Percentiles rank a stretch among this genome's conserved stretches.
Evolutionary conservation across 1,284 basidiomycete genomes (phyloP).

Genomic region (Cystobasidium pallidum): DNA sequence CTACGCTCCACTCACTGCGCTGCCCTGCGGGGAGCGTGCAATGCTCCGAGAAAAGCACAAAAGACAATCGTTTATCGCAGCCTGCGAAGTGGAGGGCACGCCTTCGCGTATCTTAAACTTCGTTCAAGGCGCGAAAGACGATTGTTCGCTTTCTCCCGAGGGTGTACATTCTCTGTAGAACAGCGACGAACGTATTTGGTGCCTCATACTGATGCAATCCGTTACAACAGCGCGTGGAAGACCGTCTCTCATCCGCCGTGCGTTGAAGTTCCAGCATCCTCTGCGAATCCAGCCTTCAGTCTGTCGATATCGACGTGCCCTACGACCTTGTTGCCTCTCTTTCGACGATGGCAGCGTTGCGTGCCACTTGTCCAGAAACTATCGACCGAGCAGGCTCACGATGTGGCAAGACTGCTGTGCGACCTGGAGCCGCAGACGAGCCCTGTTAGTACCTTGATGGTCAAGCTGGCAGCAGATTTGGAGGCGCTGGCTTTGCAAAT

Average conservation of each 20-base stretch:
- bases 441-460: slow-evolving; percentile 25
- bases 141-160: no score
- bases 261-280: slow-evolving; percentile 19
- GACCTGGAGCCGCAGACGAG: slow-evolving; percentile 32
- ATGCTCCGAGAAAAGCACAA: no score
- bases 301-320: slow-evolving; percentile 29
- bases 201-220: neutral
- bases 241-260: slow-evolving; percentile 18
- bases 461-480: slow-evolving; percentile 29
- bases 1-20: no score
- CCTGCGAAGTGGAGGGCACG: no score
- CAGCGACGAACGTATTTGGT: no score
- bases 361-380: slow-evolving; percentile 26
- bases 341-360: slow-evolving; percentile 19
- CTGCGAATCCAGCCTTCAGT: slow-evolving; percentile 3
- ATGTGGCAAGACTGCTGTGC: slow-evolving; percentile 37
- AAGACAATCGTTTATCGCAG: no score
- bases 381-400: slow-evolving; percentile 13
- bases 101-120: no score
- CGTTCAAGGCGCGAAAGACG: no score
- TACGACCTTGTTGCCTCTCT: slow-evolving; percentile 8
- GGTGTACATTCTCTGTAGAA: no score
- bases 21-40: no score
- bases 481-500: slow-evolving; percentile 24
- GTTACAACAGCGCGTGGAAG: slow-evolving; percentile 12